Base-by-base conservation (phyloP, 1,139 yeast species). In the Blastobotrys malaysiensis region DNA sequence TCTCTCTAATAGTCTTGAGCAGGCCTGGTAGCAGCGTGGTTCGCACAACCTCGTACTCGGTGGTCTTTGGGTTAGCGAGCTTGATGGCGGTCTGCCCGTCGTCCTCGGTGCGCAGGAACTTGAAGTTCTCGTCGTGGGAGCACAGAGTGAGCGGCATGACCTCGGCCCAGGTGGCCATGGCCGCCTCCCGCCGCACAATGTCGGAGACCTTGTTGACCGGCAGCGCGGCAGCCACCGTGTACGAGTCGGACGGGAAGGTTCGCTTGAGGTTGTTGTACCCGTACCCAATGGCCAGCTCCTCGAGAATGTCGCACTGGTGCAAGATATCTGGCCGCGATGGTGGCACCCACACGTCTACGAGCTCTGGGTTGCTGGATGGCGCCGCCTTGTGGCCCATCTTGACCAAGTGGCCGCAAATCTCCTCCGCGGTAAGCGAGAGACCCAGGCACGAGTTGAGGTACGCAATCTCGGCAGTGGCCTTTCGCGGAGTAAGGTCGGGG, bases 251-350 rank as follows among this genome's bases (percentile, higher is more conserved):
- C 57, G 96, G 95, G 69, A 86, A 86, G 54, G 96, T 84, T 73
- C 85, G 88, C 59, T 79, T 79, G 68, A 95, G 79, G 70, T 88
- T 89, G 74, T 91, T 88, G 78, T 86, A 95, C 57, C 99, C 99
- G 69, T 90, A 95, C 39, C 90, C 96, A 69, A 95, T 86, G 52
- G 97, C 99, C 49, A 91, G 97, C 72, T 95, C 99, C 73, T 95
- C 99, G 96, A 95, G 88, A 63, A 95, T 86, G 73, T 95, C 99
- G 78, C 99, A 93, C 72, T 90, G 96, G 73, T 95, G 99, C 67
- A 95, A 80, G 59, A 95, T 82, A 72, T 95, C 99, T 9, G 98
- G 84, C 76, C 99, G 85, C 48, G 99, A 93, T 64, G 89, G 84
- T 62, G 99, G 99, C 58, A 93, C 81, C 48, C 75, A 70, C 54